Conservation (phyloP, 2,329 filamentous ascomycete genomes). For the Passalora sequoiae region DNA sequence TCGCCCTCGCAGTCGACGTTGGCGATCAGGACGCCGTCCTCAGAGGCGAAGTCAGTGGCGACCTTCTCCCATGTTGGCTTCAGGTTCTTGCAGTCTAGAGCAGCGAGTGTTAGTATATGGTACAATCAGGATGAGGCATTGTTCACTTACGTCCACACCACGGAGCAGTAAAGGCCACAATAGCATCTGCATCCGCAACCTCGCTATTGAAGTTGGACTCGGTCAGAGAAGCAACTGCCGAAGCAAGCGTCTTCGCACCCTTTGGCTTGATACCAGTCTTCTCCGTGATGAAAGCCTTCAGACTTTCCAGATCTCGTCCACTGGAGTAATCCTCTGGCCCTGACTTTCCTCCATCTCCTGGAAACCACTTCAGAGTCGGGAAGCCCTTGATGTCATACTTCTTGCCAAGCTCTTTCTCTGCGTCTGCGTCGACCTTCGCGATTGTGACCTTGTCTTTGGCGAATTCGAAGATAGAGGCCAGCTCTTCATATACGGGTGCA, state of each 20-base stretch:
- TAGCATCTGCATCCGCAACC: constrained; percentile 82
- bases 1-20: constrained; percentile 93
- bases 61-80: constrained; percentile 86
- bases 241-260: constrained; percentile 67
- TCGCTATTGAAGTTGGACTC: constrained; percentile 71
- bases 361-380: constrained; percentile 92
- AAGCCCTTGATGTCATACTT: constrained; percentile 88
- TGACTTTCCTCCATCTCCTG: constrained; percentile 65
- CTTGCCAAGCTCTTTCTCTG: constrained; percentile 77
- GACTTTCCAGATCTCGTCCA: constrained; percentile 79
- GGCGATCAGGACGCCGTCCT: constrained; percentile 76
- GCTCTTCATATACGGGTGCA: constrained; percentile 89
- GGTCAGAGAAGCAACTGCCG: constrained; percentile 71
- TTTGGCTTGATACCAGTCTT: constrained; percentile 82
- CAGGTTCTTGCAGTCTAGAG: constrained; percentile 87
- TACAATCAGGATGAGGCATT: constrained; percentile 1
- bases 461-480: constrained; percentile 68
- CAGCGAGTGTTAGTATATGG: constrained; percentile 5
- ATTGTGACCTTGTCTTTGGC: constrained; percentile 74
- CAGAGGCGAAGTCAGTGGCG: constrained; percentile 72
- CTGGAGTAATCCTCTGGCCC: constrained; percentile 79
- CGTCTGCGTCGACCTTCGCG: constrained; percentile 93
- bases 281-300: constrained; percentile 73
- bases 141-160: constrained; percentile 92
- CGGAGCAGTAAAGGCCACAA: constrained; percentile 95